Base-by-base conservation (phyloP, 805 yeast species). In the Yarrowia divulgata region DNA sequence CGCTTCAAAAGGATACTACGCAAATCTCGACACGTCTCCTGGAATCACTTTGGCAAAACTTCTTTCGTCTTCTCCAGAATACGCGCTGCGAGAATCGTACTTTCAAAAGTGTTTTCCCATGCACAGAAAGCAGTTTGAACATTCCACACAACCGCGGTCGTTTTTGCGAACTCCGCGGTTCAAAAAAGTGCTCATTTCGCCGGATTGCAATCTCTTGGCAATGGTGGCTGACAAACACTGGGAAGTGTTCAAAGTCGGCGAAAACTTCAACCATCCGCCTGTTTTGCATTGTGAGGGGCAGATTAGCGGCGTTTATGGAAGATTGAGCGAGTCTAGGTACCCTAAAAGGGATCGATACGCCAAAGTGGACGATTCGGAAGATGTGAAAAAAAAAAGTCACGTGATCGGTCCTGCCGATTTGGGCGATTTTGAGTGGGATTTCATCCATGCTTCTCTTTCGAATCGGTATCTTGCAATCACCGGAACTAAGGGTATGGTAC, bases 91-190 rank as follows among this genome's bases (percentile, higher is more conserved):
- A 37, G 76, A 74, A 58, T 69, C 84, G 68, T 82, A 87, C 67
- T 91, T 88, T 76, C 87, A 88, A 7, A 89, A 88, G 73, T 91
- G 94, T 73, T 93, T 91, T 78, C 98, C 98, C 0, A 85, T 87
- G 69, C 90, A 89, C 75, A 83, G 97, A 70, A 88, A 85, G 71
- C 82, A 85, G 63, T 81, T 83, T 63, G 86, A 86, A 54, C 84
- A 83, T 74, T 79, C 81, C 35, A 85, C 89, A 0, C 88, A 86
- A 69, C 78, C 87, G 9, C 82, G 82, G 62, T 80, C 85, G 68
- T 79, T 86, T 40, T 76, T 84, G 63, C 79, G 84, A 42, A 79
- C 81, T 77, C 79, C 86, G 80, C 83, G 79, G 71, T 73, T 18
- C 71, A 73, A 43, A 60, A 57, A 34, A 58, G 84, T 72, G 79